Percentiles rank a stretch among this genome's conserved stretches.
phyloP scores from a whole-genome alignment of 225 moss, liverwort and hornwort genomes.

The Physcomitrellopsis africana region DNA sequence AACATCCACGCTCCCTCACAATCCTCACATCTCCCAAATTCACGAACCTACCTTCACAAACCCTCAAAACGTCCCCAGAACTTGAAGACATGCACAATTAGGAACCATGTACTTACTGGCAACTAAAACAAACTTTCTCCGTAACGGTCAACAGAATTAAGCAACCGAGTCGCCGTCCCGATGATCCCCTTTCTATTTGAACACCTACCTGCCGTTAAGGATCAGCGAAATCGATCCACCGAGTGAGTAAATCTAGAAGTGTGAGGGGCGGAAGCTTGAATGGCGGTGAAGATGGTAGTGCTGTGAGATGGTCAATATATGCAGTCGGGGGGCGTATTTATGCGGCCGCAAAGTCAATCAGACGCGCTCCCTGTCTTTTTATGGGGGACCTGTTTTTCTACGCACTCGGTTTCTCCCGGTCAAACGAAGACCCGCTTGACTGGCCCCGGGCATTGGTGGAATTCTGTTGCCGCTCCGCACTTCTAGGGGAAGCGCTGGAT shows the following conservation, averaged over 20 bases:
- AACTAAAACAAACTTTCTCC: background rate
- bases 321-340: background rate
- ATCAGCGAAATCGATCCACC: too few relatives aligned
- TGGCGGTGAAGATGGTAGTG: background rate
- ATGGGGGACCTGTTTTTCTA: slow-evolving; percentile 18
- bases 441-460: background rate
- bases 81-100: background rate
- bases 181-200: background rate
- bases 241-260: too few relatives aligned
- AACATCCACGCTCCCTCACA: background rate
- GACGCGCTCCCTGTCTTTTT: slow-evolving; percentile 20
- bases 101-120: background rate
- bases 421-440: slow-evolving; percentile 22
- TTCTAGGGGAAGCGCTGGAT: too few relatives aligned
- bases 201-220: background rate
- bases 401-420: slow-evolving; percentile 40
- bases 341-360: slow-evolving; percentile 18
- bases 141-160: too few relatives aligned
- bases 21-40: background rate
- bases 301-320: background rate
- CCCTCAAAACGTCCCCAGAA: too few relatives aligned
- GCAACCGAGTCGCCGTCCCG: too few relatives aligned
- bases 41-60: background rate
- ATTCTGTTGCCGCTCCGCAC: too few relatives aligned
- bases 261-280: too few relatives aligned